A percentile compares a stretch with the other conserved stretches of the same genome.
Conservation (phyloP, 2,329 filamentous ascomycete species). For the Verruconis gallopava region DNA sequence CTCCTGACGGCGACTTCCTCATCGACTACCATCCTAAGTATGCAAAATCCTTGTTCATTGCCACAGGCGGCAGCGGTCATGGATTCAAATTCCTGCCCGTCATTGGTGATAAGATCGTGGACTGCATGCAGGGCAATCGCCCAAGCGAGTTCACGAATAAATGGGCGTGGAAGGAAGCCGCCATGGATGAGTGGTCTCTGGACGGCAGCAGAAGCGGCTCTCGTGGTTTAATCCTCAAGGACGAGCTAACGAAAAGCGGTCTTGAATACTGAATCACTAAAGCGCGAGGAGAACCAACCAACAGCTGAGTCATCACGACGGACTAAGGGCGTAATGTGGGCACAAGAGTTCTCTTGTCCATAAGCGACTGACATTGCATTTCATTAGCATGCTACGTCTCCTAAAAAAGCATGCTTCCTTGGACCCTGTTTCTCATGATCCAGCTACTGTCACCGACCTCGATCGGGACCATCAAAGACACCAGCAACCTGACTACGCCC, state of each 20-base stretch:
- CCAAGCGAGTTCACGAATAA: conserved; percentile 42
- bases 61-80: conserved; percentile 49
- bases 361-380: too few relatives aligned
- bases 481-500: too few relatives aligned
- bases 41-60: conserved; percentile 40
- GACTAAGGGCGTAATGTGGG: too few relatives aligned
- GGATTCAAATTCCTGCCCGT: conserved; percentile 50
- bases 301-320: too few relatives aligned
- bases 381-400: too few relatives aligned
- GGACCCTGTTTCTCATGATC: too few relatives aligned
- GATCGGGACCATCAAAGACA: too few relatives aligned
- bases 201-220: conserved; percentile 27
- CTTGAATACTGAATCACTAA: neutral
- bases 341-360: too few relatives aligned
- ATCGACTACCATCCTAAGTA: conserved; percentile 39
- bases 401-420: too few relatives aligned
- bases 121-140: conserved; percentile 32
- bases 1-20: conserved; percentile 41
- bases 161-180: conserved; percentile 39
- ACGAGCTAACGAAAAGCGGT: conserved; percentile 26
- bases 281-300: neutral
- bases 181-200: conserved; percentile 22
- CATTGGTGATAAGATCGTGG: conserved; percentile 41
- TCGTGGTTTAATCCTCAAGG: conserved; percentile 25
- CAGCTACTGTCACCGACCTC: too few relatives aligned